Percentiles rank a stretch among this genome's conserved stretches.
Evolutionary conservation across 345 rosid genomes (phyloP).

Genomic region (Geranium brycei): DNA sequence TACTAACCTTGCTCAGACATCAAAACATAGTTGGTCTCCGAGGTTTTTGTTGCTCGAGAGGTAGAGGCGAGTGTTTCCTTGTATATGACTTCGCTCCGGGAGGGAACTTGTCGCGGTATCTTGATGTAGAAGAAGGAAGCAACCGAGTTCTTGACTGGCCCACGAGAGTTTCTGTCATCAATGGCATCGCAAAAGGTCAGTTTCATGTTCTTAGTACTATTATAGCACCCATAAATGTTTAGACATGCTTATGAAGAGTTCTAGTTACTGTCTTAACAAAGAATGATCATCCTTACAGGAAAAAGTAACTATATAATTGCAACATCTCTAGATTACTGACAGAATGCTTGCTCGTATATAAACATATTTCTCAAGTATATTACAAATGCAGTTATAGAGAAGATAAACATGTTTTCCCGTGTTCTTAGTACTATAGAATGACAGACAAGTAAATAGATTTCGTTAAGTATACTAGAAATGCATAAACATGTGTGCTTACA

Average conservation of each 20-base stretch:
- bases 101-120: conserved; percentile 62
- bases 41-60: conserved; percentile 83
- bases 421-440: too few relatives aligned
- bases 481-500: too few relatives aligned
- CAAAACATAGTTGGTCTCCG: conserved; percentile 59
- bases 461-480: too few relatives aligned
- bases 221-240: not conserved
- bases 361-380: too few relatives aligned
- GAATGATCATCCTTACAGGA: too few relatives aligned
- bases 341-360: too few relatives aligned
- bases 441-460: too few relatives aligned
- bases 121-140: conserved; percentile 54
- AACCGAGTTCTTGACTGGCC: conserved; percentile 55
- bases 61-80: conserved; percentile 80
- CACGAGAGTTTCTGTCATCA: conserved; percentile 56
- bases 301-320: too few relatives aligned
- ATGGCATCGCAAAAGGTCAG: conserved; percentile 83
- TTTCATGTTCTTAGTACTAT: not conserved
- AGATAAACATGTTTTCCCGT: too few relatives aligned
- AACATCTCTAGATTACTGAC: too few relatives aligned
- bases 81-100: conserved; percentile 61
- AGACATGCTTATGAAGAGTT: not conserved
- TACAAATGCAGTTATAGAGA: too few relatives aligned
- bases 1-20: conserved; percentile 56
- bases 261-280: not conserved